Conservation (phyloP, 2,329 filamentous ascomycete species). For the Stachybotrys echinatus region DNA sequence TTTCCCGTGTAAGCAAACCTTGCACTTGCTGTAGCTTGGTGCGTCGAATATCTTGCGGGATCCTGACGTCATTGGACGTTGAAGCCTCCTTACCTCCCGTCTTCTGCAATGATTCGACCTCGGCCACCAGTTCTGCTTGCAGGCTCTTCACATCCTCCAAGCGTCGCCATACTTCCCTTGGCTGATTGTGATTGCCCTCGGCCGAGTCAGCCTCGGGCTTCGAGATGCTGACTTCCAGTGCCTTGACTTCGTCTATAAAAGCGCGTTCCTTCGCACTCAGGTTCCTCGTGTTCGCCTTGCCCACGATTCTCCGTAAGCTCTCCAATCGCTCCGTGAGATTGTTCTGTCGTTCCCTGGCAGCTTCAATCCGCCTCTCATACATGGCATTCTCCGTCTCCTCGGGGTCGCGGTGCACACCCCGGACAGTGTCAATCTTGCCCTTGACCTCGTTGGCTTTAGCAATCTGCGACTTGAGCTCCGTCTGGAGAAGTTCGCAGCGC, state of each 20-base stretch:
- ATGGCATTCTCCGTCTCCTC: constrained; percentile 49
- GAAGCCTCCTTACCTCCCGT: constrained; percentile 16
- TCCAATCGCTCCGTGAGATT: constrained; percentile 56
- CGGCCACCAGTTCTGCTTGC: constrained; percentile 46
- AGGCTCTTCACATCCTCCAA: constrained; percentile 51
- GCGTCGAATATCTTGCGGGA: constrained; percentile 56
- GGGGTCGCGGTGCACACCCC: constrained; percentile 35
- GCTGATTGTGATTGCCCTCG: constrained; percentile 24
- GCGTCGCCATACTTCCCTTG: constrained; percentile 50
- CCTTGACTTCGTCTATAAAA: constrained; percentile 40
- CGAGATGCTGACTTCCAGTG: constrained; percentile 48
- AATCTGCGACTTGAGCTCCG: constrained; percentile 64
- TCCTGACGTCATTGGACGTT: constrained; percentile 38
- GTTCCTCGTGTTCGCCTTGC: constrained; percentile 35
- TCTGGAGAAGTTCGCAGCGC: constrained; percentile 61
- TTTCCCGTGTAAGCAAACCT: constrained; percentile 58
- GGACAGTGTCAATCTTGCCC: constrained; percentile 59
- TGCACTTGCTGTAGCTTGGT: constrained; percentile 61
- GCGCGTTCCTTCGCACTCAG: constrained; percentile 40
- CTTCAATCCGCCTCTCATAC: constrained; percentile 53
- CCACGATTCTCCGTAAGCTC: constrained; percentile 40
- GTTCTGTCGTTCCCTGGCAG: constrained; percentile 50
- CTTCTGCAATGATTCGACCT: constrained; percentile 41
- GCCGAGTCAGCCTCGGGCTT: constrained; percentile 22
- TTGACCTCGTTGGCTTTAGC: constrained; percentile 60